Base-by-base conservation (phyloP, 2,329 filamentous ascomycete genomes). In the Phialocephala sp. region DNA sequence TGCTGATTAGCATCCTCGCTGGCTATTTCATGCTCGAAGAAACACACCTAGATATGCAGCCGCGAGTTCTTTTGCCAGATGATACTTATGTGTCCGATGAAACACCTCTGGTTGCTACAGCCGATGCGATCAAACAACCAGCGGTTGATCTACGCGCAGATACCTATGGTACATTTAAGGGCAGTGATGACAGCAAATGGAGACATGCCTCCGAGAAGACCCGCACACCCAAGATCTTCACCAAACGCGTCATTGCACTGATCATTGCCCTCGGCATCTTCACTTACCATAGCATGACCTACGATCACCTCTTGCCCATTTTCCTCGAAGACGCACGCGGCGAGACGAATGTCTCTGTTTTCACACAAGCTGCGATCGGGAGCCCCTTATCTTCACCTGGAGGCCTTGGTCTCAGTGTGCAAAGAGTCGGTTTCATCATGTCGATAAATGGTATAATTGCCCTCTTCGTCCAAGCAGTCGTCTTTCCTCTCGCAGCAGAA, bases 251-350 rank as follows among this genome's bases (percentile, higher is more conserved):
- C 66, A 81, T 91, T 70, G 89, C 91, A 77, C 86, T 97, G 61
- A 88, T 95, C 45, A 74, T 93, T n/a, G 90, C 94, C 1, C 81
- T 97, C 57, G 92, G 91, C 54, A 92, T 97, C 69, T 97, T 97
- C 80, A 95, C 93, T 4, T 97, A 97, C 76, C 94, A 97, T 79
- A 93, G 91, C 43, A 97, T 97, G 93, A 93, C 91, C 0, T 97
- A 92, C 78, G 94, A 97, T 75, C 92, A 97, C 76, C 85, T 97
- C 0, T 83, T 97, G 62, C 94, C 94, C 8, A 97, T 97, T 66
- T 97, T 97, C 79, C 87, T 97, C 60, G 93, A 97, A 77, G 93
- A 97, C 72, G 84, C 88, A 47, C 85, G 86, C 36, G 80, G 79
- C 68, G 76, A 78, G 32, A 50, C 68, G 4, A 56, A 66, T 9